phyloP scores from a whole-genome alignment of 176 grass and related monocot species.

The Chrysopogon serrulatus region DNA sequence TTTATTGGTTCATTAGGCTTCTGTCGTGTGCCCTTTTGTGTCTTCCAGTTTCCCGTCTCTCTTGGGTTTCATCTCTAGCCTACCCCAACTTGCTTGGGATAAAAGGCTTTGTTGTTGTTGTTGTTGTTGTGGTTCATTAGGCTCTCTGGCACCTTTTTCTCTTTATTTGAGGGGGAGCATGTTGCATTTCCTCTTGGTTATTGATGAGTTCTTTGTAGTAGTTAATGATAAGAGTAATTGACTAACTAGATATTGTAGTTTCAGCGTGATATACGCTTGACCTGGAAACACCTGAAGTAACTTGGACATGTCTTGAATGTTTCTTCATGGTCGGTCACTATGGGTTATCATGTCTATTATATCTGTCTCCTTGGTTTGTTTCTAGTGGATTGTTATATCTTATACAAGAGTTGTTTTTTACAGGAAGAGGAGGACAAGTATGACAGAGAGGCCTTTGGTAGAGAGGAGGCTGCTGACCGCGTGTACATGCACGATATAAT shows the following conservation, averaged over 20 bases:
- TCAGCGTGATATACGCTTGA: not conserved
- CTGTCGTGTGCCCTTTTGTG: no score
- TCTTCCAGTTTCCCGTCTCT: no score
- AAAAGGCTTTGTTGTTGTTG: no score
- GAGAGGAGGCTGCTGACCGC: conserved; percentile 52
- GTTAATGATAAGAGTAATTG: not conserved
- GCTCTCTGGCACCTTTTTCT: not conserved
- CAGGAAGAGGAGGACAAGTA: conserved; percentile 98
- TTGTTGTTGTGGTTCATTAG: not conserved
- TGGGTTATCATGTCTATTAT: not conserved
- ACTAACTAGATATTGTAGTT: not conserved
- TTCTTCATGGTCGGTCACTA: not conserved
- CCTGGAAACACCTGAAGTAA: not conserved
- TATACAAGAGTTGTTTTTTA: not conserved
- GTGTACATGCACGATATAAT: conserved; percentile 93
- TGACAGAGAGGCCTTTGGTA: conserved; percentile 69
- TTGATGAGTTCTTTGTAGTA: not conserved
- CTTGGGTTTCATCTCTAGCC: no score
- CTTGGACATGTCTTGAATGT: not conserved
- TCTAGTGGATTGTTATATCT: not conserved
- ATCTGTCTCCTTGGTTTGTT: not conserved
- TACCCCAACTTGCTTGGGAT: no score
- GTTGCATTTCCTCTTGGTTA: not conserved
- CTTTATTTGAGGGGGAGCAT: not conserved
- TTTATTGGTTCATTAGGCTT: no score